A percentile compares a stretch with the other conserved stretches of the same genome.
Conservation (phyloP, 306 rosid genomes). For the Cucurbita argyrosperma region DNA sequence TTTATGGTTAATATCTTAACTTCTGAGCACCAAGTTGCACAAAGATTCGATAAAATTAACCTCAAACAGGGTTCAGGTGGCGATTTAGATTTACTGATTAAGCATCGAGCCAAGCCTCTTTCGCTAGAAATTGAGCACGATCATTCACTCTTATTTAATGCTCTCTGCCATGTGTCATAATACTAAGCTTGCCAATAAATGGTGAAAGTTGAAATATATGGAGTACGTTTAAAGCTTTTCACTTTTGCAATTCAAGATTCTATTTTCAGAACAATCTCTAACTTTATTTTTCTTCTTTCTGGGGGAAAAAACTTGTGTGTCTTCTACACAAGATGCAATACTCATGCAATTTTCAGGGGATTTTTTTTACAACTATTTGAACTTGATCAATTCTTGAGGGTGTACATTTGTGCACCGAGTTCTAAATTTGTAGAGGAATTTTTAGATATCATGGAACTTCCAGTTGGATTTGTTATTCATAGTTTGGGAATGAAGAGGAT, state of each 20-base stretch:
- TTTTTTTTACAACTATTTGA: background rate
- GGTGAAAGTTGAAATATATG: background rate
- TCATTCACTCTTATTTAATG: background rate
- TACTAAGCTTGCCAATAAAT: background rate
- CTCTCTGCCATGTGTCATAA: background rate
- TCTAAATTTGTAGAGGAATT: background rate
- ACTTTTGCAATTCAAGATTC: background rate
- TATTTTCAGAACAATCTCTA: background rate
- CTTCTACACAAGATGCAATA: background rate
- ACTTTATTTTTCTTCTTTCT: background rate
- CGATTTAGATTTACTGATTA: background rate
- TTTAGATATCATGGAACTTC: background rate
- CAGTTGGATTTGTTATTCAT: background rate
- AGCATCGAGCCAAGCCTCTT: background rate
- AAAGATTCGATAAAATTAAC: background rate
- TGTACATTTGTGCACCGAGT: background rate
- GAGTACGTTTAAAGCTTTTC: background rate
- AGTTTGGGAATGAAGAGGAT: slow-evolving; percentile 12
- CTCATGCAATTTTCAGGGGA: background rate
- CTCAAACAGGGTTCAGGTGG: background rate
- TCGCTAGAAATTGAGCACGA: background rate
- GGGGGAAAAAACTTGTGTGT: background rate
- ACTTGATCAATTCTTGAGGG: background rate
- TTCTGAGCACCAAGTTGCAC: background rate
- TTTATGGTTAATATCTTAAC: background rate